Evolutionary conservation across 768 basidiomycete species (phyloP).

Genomic region (Pleurotus cornucopiae): DNA sequence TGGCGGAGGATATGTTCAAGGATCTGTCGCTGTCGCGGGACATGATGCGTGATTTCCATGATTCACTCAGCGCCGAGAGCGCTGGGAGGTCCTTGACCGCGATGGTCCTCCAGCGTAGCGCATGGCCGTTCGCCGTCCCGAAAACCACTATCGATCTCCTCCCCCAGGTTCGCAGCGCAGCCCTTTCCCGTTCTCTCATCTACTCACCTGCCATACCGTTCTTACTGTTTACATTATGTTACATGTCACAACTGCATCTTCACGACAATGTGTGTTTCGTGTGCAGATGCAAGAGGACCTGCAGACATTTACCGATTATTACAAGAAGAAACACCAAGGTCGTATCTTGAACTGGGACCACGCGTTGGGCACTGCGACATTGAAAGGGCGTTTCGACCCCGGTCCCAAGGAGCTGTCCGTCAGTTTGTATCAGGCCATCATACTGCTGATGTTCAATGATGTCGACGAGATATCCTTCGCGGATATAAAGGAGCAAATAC

Average conservation of each 20-base stretch:
- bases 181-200: neutral
- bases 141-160: constrained; percentile 51
- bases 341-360: constrained; percentile 84
- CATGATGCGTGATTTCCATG: constrained; percentile 60
- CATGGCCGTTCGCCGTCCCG: constrained; percentile 76
- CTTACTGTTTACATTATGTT: neutral
- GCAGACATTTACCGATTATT: constrained; percentile 59
- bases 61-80: constrained; percentile 33
- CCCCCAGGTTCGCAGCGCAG: constrained; percentile 29
- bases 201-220: neutral
- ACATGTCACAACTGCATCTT: too few relatives aligned
- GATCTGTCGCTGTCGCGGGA: constrained; percentile 80
- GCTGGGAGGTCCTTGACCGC: constrained; percentile 54
- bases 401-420: constrained; percentile 85
- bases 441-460: constrained; percentile 84
- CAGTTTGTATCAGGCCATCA: constrained; percentile 85
- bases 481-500: constrained; percentile 64
- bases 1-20: constrained; percentile 94
- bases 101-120: constrained; percentile 82
- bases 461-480: constrained; percentile 52
- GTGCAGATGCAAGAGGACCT: constrained; percentile 73
- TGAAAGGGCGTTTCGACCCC: constrained; percentile 64
- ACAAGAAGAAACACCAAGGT: constrained; percentile 73
- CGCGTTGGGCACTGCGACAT: constrained; percentile 75
- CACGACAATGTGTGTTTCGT: too few relatives aligned